Evolutionary conservation across 2,329 filamentous ascomycete species (phyloP), one percentile per base, ranked within the genome.

Genomic region (Emmonsiellopsis sp.): DNA sequence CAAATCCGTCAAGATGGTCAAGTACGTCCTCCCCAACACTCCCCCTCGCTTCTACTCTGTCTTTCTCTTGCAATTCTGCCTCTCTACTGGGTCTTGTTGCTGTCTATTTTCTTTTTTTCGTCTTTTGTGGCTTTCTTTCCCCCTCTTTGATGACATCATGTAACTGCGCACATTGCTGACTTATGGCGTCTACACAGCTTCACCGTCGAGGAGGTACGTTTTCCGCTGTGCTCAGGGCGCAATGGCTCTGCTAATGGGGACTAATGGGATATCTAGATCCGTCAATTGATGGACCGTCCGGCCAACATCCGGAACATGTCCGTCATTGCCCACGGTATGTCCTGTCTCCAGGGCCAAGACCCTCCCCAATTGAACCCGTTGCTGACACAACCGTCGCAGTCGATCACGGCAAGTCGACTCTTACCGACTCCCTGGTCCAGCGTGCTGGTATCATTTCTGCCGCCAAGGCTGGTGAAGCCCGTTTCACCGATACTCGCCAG

Each of bases 401-500:
- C 85, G 93, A 98, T 79, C 93, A 98, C 85, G 93, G 93, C 82
- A 98, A 98, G 80, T 98, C 93, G 68, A 98, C 93, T 74, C 84
- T 98, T 70, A 96, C 92, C 85, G 93, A 98, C 80, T 97, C 93
- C 69, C 89, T 98, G 65, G 87, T 98, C 73, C 90, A 95, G 80
- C 93, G 94, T 80, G 92, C 92, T 71, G 93, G 93, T 92, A 98
- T 98, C 73, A 96, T 98, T 74, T 97, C 93, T 67, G 88, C 89
- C 67, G 89, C 89, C 69, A 97, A 97, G 81, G 93, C 93, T 68
- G 93, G 93, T 77, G 89, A 95, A 74, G 85, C 86, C 64, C 87
- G 93, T 77, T 94, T 92, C 74, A 98, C 91, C 69, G 93, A 98
- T 78, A 98, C 93, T 62, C 88, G 93, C 78, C 79, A 87, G 63